These are phyloP conservation scores for Trypethelium eluteriae DNA, from an alignment of 495 filamentous ascomycete genomes.

Conservation along the genomic window DNA sequence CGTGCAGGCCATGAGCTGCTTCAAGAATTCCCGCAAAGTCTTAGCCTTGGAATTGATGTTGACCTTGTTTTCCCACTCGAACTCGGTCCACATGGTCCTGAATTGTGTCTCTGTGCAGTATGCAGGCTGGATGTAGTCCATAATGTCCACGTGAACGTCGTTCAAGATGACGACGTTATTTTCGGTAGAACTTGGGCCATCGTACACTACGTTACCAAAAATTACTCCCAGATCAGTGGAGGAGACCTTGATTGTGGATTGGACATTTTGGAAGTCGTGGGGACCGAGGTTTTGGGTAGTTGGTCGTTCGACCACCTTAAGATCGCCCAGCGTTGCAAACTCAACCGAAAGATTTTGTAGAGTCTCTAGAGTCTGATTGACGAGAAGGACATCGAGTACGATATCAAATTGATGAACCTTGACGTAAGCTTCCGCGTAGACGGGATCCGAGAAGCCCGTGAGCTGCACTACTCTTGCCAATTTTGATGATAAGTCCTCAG, in stretches of 20 bases:
- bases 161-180: conserved; percentile 97
- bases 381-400: conserved; percentile 89
- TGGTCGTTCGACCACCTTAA: conserved; percentile 95
- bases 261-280: conserved; percentile 94
- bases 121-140: conserved; percentile 99
- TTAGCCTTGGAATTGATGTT: conserved; percentile 98
- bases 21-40: conserved; percentile 82
- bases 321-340: conserved; percentile 93
- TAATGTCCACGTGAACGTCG: conserved; percentile 98
- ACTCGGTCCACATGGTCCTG: conserved; percentile 99
- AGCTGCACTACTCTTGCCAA: conserved; percentile 93
- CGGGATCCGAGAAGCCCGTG: conserved; percentile 96
- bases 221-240: conserved; percentile 99
- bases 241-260: conserved; percentile 98
- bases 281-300: conserved; percentile 91
- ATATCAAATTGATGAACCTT: conserved; percentile 99
- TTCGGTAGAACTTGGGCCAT: conserved; percentile 89
- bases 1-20: conserved; percentile 91
- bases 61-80: conserved; percentile 99
- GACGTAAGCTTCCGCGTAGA: conserved; percentile 97
- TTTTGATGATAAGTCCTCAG: conserved; percentile 85
- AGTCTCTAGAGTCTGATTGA: conserved; percentile 96
- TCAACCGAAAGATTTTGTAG: conserved; percentile 96
- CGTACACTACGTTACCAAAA: conserved; percentile 98
- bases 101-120: conserved; percentile 97